Conservation (phyloP, 345 rosid species). For the Cochlearia excelsa region DNA sequence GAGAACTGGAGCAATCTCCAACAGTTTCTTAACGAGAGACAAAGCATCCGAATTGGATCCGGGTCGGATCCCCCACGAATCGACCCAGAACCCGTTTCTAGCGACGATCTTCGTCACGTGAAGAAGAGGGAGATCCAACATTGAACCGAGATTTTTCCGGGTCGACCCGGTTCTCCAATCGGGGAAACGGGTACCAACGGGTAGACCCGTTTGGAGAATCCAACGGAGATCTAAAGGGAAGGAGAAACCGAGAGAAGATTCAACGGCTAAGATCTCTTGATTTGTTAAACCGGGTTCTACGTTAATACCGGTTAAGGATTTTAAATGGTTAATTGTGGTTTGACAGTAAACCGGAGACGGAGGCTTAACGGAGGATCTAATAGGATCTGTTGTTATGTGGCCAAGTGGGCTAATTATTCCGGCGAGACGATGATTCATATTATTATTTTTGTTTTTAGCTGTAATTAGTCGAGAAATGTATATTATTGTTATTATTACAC, state of each 20-base stretch:
- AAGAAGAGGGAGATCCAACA: slow-evolving; percentile 49
- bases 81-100: slow-evolving; percentile 59
- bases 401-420: slow-evolving; percentile 29
- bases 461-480: too few species aligned
- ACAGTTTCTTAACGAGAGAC: slow-evolving; percentile 28
- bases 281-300: slow-evolving; percentile 62
- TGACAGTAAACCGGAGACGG: slow-evolving; percentile 57
- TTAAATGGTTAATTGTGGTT: slow-evolving; percentile 49
- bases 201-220: slow-evolving; percentile 76
- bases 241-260: slow-evolving; percentile 53
- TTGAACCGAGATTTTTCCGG: slow-evolving; percentile 46
- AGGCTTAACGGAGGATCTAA: slow-evolving; percentile 27
- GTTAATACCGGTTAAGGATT: slow-evolving; percentile 44
- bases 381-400: slow-evolving; percentile 13
- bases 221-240: slow-evolving; percentile 89
- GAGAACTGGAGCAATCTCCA: slow-evolving; percentile 52
- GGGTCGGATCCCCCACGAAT: slow-evolving; percentile 65
- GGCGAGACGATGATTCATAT: slow-evolving; percentile 23
- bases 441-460: too few species aligned
- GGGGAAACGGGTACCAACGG: slow-evolving; percentile 65
- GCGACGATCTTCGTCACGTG: slow-evolving; percentile 48
- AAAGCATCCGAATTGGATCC: slow-evolving; percentile 30
- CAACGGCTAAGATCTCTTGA: slow-evolving; percentile 56
- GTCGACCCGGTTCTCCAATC: slow-evolving; percentile 73
- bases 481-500: too few species aligned